Evolutionary conservation across 1,139 yeast species (phyloP).

Genomic region (Diutina neorugosa): DNA sequence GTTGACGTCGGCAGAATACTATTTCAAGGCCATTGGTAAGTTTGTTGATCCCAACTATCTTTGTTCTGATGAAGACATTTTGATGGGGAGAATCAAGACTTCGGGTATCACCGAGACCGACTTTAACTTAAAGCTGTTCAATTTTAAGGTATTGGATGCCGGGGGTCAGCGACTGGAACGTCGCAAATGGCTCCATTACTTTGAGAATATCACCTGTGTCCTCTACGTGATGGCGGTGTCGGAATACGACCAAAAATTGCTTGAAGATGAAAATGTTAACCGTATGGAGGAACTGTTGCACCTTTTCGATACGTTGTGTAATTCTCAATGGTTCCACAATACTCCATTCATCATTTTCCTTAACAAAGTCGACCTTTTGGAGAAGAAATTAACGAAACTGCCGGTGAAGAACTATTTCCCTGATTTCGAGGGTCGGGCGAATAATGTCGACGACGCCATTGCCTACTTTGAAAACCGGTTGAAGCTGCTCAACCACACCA

Average conservation of each 20-base stretch:
- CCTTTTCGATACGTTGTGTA: constrained; percentile 74
- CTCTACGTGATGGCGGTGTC: constrained; percentile 85
- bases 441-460: constrained; percentile 53
- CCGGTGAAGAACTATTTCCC: constrained; percentile 64
- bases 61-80: constrained; percentile 73
- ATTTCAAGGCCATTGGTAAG: constrained; percentile 54
- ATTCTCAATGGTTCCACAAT: constrained; percentile 72
- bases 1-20: constrained; percentile 70
- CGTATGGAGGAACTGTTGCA: constrained; percentile 86
- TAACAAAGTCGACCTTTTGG: constrained; percentile 78
- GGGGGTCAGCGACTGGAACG: constrained; percentile 97
- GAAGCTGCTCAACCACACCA: constrained; percentile 46
- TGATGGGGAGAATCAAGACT: constrained; percentile 86
- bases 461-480: constrained; percentile 58
- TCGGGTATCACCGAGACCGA: constrained; percentile 89
- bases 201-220: constrained; percentile 83
- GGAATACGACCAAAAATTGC: constrained; percentile 84
- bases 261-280: constrained; percentile 83
- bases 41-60: constrained; percentile 55
- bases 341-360: constrained; percentile 85
- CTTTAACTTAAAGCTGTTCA: constrained; percentile 55
- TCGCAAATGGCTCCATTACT: constrained; percentile 52
- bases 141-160: constrained; percentile 78
- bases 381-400: constrained; percentile 51
- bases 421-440: constrained; percentile 50